Evolutionary conservation across 108 stramenopile genomes (phyloP).

Genomic region (Nitzschia sp.): DNA sequence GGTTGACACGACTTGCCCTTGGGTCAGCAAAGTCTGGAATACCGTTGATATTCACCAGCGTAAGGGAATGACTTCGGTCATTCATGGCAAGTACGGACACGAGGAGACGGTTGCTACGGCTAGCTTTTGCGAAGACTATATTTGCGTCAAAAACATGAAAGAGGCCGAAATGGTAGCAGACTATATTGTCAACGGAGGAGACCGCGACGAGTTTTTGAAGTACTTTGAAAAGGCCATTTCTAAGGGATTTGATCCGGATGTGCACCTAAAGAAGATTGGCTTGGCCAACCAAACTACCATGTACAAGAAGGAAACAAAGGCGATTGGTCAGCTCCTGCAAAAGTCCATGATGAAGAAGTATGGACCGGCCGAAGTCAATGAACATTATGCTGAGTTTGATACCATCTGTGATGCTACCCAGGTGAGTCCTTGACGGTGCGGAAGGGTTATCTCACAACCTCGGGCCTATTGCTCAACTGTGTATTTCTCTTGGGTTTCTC

Average conservation of each 20-base stretch:
- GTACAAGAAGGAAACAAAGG: slow-evolving; percentile 98
- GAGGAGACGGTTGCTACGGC: slow-evolving; percentile 96
- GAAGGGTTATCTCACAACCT: background rate
- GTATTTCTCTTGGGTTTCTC: background rate
- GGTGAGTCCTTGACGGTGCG: slow-evolving; percentile 60
- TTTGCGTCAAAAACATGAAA: slow-evolving; percentile 93
- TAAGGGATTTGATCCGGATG: slow-evolving; percentile 95
- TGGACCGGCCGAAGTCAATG: slow-evolving; percentile 76
- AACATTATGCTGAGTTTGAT: slow-evolving; percentile 94
- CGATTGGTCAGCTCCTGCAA: slow-evolving; percentile 92
- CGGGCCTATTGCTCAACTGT: too few relatives aligned
- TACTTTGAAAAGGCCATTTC: slow-evolving; percentile 91
- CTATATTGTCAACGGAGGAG: slow-evolving; percentile 93
- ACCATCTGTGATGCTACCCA: slow-evolving; percentile 98
- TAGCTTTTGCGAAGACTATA: slow-evolving; percentile 92
- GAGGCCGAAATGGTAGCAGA: slow-evolving; percentile 95
- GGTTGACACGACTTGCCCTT: slow-evolving; percentile 98
- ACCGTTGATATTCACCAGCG: slow-evolving; percentile 91
- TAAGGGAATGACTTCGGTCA: slow-evolving; percentile 85
- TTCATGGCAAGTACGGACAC: slow-evolving; percentile 95
- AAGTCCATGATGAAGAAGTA: slow-evolving; percentile 90
- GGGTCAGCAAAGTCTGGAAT: slow-evolving; percentile 98
- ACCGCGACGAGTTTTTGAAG: slow-evolving; percentile 87
- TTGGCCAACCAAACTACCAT: slow-evolving; percentile 98
- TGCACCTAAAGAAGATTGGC: slow-evolving; percentile 89